A percentile compares a stretch with the other conserved stretches of the same genome.
Conservation (phyloP, 2,329 filamentous ascomycete species). For the Hypoxylon sp. region DNA sequence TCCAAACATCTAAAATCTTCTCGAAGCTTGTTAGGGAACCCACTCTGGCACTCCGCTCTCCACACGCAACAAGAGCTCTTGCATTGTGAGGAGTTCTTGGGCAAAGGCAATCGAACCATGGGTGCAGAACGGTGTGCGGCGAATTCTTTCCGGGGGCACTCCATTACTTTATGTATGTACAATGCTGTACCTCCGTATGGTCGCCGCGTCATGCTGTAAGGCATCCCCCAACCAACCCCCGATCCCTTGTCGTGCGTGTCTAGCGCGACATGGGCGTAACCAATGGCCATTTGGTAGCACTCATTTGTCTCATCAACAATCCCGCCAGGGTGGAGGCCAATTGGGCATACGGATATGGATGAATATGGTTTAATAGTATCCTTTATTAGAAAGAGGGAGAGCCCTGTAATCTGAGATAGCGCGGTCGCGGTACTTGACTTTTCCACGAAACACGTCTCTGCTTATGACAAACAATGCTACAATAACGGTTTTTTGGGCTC, state of each 20-base stretch:
- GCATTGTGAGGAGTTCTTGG: constrained; percentile 31
- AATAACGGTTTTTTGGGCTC: constrained; percentile 22
- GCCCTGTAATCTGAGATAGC: constrained; percentile 42
- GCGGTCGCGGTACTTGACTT: constrained; percentile 43
- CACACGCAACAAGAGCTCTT: constrained; percentile 18
- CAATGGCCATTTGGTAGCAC: constrained; percentile 41
- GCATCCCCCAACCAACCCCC: constrained; percentile 36
- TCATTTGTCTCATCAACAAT: constrained; percentile 49
- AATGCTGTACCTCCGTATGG: constrained; percentile 35
- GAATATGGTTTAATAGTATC: constrained; percentile 37
- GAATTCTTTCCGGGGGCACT: constrained; percentile 37
- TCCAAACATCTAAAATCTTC: constrained; percentile 29
- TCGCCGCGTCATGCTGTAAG: constrained; percentile 45
- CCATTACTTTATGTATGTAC: constrained; percentile 36
- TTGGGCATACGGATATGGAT: constrained; percentile 41
- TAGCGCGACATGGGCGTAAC: constrained; percentile 43
- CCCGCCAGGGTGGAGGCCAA: constrained; percentile 48
- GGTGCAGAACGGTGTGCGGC: constrained; percentile 43
- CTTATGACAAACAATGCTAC: constrained; percentile 30
- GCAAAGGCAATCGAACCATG: constrained; percentile 41
- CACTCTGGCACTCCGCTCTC: constrained; percentile 19
- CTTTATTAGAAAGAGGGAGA: constrained; percentile 17
- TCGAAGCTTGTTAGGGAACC: constrained; percentile 34
- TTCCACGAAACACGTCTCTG: constrained; percentile 35
- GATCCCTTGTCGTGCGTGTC: constrained; percentile 45